Evolutionary conservation across 2,329 filamentous ascomycete genomes (phyloP).

Genomic region (Aureobasidium musti): DNA sequence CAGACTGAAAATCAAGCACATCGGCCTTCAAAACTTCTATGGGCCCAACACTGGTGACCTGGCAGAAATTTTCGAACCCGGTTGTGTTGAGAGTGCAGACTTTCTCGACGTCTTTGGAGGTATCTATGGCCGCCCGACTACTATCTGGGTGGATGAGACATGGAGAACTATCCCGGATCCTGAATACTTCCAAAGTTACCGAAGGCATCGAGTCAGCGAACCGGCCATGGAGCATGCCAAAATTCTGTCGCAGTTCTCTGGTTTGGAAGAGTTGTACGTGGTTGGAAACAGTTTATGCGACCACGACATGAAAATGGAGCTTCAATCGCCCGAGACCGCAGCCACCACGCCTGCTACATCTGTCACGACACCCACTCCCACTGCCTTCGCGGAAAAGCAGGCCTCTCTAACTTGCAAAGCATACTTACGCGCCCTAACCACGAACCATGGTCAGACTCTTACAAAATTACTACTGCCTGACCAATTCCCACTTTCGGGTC

Average conservation of each 20-base stretch:
- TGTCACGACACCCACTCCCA: neutral
- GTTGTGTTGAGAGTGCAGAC: conserved; percentile 52
- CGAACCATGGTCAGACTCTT: conserved; percentile 54
- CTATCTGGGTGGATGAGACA: conserved; percentile 37
- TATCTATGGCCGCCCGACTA: conserved; percentile 49
- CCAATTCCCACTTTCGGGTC: conserved; percentile 55
- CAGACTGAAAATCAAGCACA: conserved; percentile 51
- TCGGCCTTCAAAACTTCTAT: conserved; percentile 61
- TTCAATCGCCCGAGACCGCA: conserved; percentile 5
- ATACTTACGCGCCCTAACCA: conserved; percentile 56
- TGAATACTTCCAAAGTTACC: conserved; percentile 36
- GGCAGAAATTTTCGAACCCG: conserved; percentile 47
- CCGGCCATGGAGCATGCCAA: conserved; percentile 44
- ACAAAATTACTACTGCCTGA: conserved; percentile 60
- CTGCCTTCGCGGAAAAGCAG: conserved; percentile 39
- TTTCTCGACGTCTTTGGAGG: conserved; percentile 56
- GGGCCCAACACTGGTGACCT: conserved; percentile 54
- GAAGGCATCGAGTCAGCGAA: conserved; percentile 32
- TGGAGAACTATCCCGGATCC: conserved; percentile 30
- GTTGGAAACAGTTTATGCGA: conserved; percentile 43
- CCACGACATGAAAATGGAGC: neutral
- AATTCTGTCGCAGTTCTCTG: conserved; percentile 47
- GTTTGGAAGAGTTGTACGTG: conserved; percentile 57
- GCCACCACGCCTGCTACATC: neutral
- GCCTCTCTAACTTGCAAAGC: conserved; percentile 46